Evolutionary conservation across 129 eudicot genomes (phyloP).

Genomic region (Tanacetum coccineum): DNA sequence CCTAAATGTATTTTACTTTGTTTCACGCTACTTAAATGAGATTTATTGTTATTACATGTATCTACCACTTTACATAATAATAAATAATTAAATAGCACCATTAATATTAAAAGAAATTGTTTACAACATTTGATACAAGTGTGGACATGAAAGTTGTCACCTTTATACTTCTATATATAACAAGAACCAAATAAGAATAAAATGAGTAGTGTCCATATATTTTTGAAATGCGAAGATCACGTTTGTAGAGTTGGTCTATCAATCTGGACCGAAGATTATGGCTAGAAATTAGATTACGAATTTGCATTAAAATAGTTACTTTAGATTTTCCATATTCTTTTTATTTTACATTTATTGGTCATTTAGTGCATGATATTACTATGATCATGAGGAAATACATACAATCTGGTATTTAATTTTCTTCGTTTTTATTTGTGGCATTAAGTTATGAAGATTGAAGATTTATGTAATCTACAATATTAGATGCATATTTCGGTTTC

Average conservation of each 20-base stretch:
- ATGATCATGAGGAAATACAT: constrained; percentile 14
- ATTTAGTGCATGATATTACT: constrained; percentile 17
- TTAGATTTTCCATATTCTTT: constrained; percentile 48
- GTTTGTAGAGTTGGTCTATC: constrained; percentile 57
- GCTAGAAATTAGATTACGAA: constrained; percentile 38
- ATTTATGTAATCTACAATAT: constrained; percentile 38
- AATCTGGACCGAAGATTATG: constrained; percentile 76
- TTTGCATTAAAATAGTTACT: constrained; percentile 44
- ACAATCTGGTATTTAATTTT: constrained; percentile 23
- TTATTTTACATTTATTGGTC: constrained; percentile 22
- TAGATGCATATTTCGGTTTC: constrained; percentile 43
- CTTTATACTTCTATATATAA: constrained; percentile 17
- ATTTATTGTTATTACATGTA: background rate
- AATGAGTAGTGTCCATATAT: background rate
- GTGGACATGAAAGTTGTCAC: constrained; percentile 19
- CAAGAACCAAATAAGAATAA: constrained; percentile 10
- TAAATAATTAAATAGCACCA: too few relatives aligned
- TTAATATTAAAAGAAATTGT: too few relatives aligned
- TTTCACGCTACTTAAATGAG: too few relatives aligned
- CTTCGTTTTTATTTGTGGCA: background rate
- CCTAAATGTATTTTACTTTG: too few relatives aligned
- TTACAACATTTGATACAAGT: background rate
- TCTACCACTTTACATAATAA: too few relatives aligned
- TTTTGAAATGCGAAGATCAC: background rate
- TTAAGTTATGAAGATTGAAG: constrained; percentile 14